Evolutionary conservation across 2,329 filamentous ascomycete species (phyloP).

Genomic region (Xylaria hypoxylon): DNA sequence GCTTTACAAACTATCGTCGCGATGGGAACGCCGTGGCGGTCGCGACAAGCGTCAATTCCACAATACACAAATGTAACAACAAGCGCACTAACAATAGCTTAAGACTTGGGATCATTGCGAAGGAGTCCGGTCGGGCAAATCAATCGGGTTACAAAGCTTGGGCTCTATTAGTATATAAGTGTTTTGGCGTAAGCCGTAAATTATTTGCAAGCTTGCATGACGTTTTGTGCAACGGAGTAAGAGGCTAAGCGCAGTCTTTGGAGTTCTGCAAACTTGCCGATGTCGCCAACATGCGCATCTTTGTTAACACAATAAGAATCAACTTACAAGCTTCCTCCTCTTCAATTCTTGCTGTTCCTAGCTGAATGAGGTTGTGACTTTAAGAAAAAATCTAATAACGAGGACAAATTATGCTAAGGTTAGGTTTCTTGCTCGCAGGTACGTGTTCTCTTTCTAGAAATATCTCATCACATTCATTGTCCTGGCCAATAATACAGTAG

Average conservation of each 20-base stretch:
- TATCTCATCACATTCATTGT: background rate
- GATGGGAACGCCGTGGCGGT: slow-evolving; percentile 2
- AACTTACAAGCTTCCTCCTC: background rate
- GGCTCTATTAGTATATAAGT: slow-evolving; percentile 16
- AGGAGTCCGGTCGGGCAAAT: slow-evolving; percentile 17
- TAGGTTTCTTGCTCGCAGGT: too few relatives aligned
- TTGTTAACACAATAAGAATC: slow-evolving; percentile 5
- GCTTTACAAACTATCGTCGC: background rate
- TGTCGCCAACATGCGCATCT: background rate
- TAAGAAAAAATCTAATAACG: background rate
- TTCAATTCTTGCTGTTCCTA: background rate
- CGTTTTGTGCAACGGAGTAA: background rate
- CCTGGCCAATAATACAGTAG: background rate
- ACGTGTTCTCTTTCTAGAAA: background rate
- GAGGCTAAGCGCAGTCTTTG: background rate
- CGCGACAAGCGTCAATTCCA: background rate
- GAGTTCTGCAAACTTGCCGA: background rate
- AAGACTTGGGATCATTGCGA: slow-evolving; percentile 11
- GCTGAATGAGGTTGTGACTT: background rate
- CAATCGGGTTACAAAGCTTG: slow-evolving; percentile 7
- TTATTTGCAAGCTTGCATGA: background rate
- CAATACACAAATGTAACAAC: slow-evolving; percentile 29
- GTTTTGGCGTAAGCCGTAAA: slow-evolving; percentile 21
- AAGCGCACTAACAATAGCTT: slow-evolving; percentile 11
- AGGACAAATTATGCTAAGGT: slow-evolving; percentile 2